phyloP scores from a whole-genome alignment of 2,329 filamentous ascomycete species.

The Colletotrichum aenigma region DNA sequence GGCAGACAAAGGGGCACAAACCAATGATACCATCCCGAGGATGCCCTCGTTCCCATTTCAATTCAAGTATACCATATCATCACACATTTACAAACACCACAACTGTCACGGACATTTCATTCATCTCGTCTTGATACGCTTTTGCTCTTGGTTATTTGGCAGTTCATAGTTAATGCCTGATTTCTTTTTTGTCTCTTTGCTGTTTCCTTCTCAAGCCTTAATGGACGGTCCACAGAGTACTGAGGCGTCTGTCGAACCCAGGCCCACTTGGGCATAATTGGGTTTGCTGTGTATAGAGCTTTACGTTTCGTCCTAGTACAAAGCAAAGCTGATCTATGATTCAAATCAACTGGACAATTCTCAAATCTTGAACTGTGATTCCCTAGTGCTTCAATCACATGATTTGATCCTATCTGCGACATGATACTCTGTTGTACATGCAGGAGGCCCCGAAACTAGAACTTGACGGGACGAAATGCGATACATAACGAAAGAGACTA shows the following conservation, averaged over 20 bases:
- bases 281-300: constrained; percentile 12
- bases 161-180: not conserved
- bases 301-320: not conserved
- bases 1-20: constrained; percentile 4
- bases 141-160: not conserved
- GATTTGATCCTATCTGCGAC: not conserved
- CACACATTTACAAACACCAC: not conserved
- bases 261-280: not conserved
- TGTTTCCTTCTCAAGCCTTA: not conserved
- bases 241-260: not conserved
- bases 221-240: constrained; percentile 3
- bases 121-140: not conserved
- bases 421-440: too few species aligned
- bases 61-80: constrained; percentile 18
- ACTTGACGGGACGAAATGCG: not conserved
- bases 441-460: not conserved
- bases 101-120: not conserved
- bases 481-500: not conserved
- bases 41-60: constrained; percentile 6
- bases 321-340: constrained; percentile 2
- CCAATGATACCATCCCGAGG: constrained; percentile 19
- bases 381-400: not conserved
- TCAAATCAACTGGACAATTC: not conserved
- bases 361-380: not conserved
- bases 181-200: not conserved